phyloP scores from a whole-genome alignment of 768 basidiomycete genomes.

The Suillus bovinus region DNA sequence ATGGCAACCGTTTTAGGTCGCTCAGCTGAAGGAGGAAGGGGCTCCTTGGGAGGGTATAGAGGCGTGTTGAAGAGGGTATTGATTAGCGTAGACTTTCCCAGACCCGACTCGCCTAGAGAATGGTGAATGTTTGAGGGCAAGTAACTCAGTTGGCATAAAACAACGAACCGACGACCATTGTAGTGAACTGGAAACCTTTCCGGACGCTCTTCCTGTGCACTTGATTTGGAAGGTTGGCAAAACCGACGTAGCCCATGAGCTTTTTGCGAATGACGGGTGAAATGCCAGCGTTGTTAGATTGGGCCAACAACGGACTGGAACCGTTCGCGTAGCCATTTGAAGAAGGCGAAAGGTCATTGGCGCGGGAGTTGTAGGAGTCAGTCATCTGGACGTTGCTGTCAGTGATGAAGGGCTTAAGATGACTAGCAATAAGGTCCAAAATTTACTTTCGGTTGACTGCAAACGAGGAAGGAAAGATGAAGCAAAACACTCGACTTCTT shows the following conservation, averaged over 20 bases:
- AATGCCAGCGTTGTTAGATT: constrained; percentile 30
- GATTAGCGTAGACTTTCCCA: constrained; percentile 98
- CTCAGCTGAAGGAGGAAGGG: constrained; percentile 82
- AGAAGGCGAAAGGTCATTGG: constrained; percentile 54
- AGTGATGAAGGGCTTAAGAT: constrained; percentile 21
- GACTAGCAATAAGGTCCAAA: constrained; percentile 29
- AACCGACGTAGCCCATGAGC: constrained; percentile 93
- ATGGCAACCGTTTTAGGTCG: constrained; percentile 93
- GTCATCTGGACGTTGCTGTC: constrained; percentile 54
- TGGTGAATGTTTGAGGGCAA: constrained; percentile 22
- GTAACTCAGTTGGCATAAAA: constrained; percentile 16
- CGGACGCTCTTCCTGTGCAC: constrained; percentile 97
- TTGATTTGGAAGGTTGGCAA: constrained; percentile 98
- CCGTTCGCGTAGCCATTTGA: constrained; percentile 63
- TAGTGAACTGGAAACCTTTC: constrained; percentile 98
- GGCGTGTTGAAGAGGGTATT: constrained; percentile 98
- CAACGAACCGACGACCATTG: constrained; percentile 96
- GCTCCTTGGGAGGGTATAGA: constrained; percentile 88
- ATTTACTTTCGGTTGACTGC: constrained; percentile 55
- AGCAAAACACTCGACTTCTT: constrained; percentile 27
- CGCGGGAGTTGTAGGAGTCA: constrained; percentile 74
- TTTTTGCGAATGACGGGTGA: constrained; percentile 75
- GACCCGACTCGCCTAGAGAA: constrained; percentile 85
- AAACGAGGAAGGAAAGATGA: constrained; percentile 49
- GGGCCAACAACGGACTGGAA: constrained; percentile 60